Percentiles rank a stretch among this genome's conserved stretches.
Conservation (phyloP, 2,329 filamentous ascomycete genomes). For the Raffaelea albimanens region DNA sequence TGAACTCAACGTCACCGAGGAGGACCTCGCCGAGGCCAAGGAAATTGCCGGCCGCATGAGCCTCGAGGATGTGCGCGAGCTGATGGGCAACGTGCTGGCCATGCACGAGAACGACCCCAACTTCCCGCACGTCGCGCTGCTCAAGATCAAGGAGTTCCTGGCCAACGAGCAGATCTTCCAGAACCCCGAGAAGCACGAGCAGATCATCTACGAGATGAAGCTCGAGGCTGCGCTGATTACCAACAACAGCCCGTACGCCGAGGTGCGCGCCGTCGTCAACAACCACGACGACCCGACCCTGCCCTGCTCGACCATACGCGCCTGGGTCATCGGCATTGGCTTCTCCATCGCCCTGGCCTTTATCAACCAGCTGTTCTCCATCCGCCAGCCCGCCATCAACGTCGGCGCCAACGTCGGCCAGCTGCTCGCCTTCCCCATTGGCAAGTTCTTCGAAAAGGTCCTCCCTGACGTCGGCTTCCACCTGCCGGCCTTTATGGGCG, state of each 20-base stretch:
- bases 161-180: constrained; percentile 34
- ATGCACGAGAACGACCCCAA: constrained; percentile 38
- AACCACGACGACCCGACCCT: constrained; percentile 42
- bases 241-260: constrained; percentile 39
- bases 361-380: constrained; percentile 48
- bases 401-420: constrained; percentile 47
- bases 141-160: constrained; percentile 29
- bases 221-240: constrained; percentile 44
- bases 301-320: constrained; percentile 45
- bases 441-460: constrained; percentile 37
- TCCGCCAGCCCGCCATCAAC: constrained; percentile 45
- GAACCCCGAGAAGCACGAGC: constrained; percentile 33
- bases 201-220: constrained; percentile 37
- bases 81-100: constrained; percentile 4
- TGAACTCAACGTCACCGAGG: constrained; percentile 10
- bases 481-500: constrained; percentile 23
- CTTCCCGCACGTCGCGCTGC: constrained; percentile 31
- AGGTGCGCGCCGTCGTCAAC: constrained; percentile 45
- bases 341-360: constrained; percentile 40
- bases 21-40: constrained; percentile 11
- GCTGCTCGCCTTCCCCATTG: constrained; percentile 45
- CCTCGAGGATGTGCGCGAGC: constrained; percentile 8
- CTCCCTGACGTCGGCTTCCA: constrained; percentile 43
- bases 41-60: constrained; percentile 10
- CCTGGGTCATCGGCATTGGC: constrained; percentile 42